Evolutionary conservation across 139 green algal genomes (phyloP).

Genomic region (Micractinium conductrix): DNA sequence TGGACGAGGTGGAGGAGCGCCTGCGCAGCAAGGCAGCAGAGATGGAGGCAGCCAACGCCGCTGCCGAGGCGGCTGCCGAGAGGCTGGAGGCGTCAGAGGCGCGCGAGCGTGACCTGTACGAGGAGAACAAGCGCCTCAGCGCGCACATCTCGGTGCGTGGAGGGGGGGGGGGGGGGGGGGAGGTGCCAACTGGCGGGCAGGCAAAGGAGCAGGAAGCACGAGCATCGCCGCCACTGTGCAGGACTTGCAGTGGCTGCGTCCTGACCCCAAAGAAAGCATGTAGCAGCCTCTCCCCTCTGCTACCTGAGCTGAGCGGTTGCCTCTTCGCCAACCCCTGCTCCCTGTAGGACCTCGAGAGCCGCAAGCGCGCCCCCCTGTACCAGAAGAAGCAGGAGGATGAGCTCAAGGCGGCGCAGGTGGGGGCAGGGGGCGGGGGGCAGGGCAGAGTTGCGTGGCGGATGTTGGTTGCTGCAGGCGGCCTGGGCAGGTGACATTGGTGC

Average conservation of each 20-base stretch:
- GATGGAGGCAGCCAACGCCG: background rate
- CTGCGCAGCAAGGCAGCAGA: background rate
- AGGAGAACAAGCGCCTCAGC: conserved; percentile 70
- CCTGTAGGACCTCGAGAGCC: conserved; percentile 77
- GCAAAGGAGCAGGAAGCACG: background rate
- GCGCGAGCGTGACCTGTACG: conserved; percentile 61
- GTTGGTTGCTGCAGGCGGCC: no score
- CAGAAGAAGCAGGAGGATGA: conserved; percentile 91
- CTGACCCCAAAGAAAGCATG: no score
- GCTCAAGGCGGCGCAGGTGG: conserved; percentile 73
- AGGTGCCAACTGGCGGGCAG: no score
- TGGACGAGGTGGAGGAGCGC: conserved; percentile 32
- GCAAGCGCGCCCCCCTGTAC: conserved; percentile 88
- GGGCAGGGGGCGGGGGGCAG: no score
- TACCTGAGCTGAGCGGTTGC: no score
- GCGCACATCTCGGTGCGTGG: conserved; percentile 63
- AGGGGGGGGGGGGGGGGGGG: background rate
- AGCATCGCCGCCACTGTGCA: no score
- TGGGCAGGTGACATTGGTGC: no score
- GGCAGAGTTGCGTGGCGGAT: no score
- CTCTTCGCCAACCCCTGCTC: no score
- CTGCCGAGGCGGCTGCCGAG: background rate
- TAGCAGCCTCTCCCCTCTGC: no score
- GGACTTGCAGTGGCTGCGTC: no score
- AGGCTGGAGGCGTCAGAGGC: conserved; percentile 50